These are phyloP conservation scores for Porogramme epimiltina DNA, from an alignment of 1,284 basidiomycete species.

Conservation along the genomic window DNA sequence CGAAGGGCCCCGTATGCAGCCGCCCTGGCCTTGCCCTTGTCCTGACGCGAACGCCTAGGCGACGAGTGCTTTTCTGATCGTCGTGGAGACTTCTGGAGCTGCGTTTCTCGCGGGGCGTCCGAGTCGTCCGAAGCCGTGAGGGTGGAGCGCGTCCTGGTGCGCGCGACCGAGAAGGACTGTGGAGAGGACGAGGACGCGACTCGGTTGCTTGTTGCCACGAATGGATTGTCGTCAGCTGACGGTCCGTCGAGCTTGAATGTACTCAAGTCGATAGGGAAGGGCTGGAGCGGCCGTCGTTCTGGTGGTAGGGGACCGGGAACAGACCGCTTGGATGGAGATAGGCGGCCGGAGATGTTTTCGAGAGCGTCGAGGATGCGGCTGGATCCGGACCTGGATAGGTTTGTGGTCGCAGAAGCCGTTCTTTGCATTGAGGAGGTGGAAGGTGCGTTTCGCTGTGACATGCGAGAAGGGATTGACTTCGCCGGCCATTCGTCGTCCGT, in stretches of 20 bases:
- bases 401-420: background rate
- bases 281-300: conserved; percentile 10
- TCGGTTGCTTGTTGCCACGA: conserved; percentile 3
- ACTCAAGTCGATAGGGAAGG: conserved; percentile 27
- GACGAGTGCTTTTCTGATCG: conserved; percentile 27
- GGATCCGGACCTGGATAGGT: background rate
- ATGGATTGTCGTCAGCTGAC: conserved; percentile 16
- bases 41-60: conserved; percentile 12
- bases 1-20: background rate
- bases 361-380: conserved; percentile 16
- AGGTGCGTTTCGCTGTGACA: background rate
- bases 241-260: too few relatives aligned
- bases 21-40: background rate
- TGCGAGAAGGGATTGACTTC: too few relatives aligned
- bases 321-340: background rate
- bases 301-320: conserved; percentile 1
- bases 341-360: background rate
- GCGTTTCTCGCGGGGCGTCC: conserved; percentile 1
- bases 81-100: conserved; percentile 30
- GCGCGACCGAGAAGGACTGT: conserved; percentile 9
- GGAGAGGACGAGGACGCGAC: conserved; percentile 6
- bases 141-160: conserved; percentile 7
- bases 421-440: background rate
- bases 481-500: conserved; percentile 9
- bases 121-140: conserved; percentile 7